phyloP scores from a whole-genome alignment of 495 filamentous ascomycete genomes.

The Aspergillus diversus region DNA sequence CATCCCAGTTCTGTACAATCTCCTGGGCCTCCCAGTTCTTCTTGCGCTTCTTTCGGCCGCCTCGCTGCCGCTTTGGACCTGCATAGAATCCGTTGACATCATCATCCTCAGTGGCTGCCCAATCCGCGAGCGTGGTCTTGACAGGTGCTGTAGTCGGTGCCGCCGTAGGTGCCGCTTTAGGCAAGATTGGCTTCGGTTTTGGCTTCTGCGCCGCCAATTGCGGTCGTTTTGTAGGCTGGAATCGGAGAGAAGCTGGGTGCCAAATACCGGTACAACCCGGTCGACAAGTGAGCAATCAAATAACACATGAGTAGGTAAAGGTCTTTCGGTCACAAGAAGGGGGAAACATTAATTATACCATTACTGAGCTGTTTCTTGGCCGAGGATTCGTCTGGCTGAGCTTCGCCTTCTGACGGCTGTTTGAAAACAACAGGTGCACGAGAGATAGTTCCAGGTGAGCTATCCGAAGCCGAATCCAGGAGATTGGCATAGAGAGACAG shows the following conservation, averaged over 20 bases:
- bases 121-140: conserved; percentile 81
- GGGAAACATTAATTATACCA: conserved; percentile 58
- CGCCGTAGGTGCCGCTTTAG: conserved; percentile 41
- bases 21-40: conserved; percentile 68
- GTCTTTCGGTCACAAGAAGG: conserved; percentile 24
- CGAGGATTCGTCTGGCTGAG: conserved; percentile 56
- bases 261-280: conserved; percentile 33
- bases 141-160: conserved; percentile 31
- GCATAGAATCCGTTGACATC: conserved; percentile 67
- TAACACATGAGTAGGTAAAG: conserved; percentile 23
- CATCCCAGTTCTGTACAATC: conserved; percentile 82
- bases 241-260: conserved; percentile 71
- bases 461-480: conserved; percentile 55
- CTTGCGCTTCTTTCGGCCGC: conserved; percentile 86
- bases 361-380: conserved; percentile 76
- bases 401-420: conserved; percentile 51
- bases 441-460: conserved; percentile 67
- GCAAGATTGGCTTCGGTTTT: conserved; percentile 60
- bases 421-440: conserved; percentile 80
- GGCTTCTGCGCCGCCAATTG: conserved; percentile 69
- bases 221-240: conserved; percentile 83
- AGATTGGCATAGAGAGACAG: conserved; percentile 69
- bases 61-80: conserved; percentile 69
- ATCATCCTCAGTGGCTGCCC: conserved; percentile 78
- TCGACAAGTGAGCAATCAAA: conserved; percentile 53